A percentile compares a stretch with the other conserved stretches of the same genome.
Conservation (phyloP, 2,329 filamentous ascomycete species). For the Paraphoma chrysanthemicola region DNA sequence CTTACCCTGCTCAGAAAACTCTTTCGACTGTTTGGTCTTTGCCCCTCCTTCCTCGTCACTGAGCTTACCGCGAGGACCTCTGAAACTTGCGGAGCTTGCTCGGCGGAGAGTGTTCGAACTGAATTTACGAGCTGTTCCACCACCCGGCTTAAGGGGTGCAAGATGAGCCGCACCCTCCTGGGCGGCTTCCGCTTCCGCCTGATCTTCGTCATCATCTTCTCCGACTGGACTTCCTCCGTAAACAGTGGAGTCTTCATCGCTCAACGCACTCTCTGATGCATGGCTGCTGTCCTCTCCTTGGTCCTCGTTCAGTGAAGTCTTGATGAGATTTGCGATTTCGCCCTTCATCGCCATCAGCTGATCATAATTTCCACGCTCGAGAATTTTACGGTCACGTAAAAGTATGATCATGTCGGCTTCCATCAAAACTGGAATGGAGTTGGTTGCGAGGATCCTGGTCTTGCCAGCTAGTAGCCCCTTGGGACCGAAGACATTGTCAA, state of each 20-base stretch:
- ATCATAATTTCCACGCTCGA: slow-evolving; percentile 88
- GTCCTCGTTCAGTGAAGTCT: slow-evolving; percentile 69
- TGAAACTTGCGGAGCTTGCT: slow-evolving; percentile 91
- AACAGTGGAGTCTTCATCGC: slow-evolving; percentile 72
- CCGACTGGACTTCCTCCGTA: slow-evolving; percentile 58
- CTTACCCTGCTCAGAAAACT: slow-evolving; percentile 91
- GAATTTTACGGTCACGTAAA: slow-evolving; percentile 80
- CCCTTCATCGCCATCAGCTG: slow-evolving; percentile 95
- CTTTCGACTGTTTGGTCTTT: slow-evolving; percentile 86
- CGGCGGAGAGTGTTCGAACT: slow-evolving; percentile 85
- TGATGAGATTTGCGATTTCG: slow-evolving; percentile 83
- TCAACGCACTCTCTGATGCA: slow-evolving; percentile 62
- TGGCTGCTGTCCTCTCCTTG: slow-evolving; percentile 51
- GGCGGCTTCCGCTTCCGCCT: slow-evolving; percentile 62
- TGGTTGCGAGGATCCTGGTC: slow-evolving; percentile 91
- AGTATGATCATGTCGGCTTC: slow-evolving; percentile 90
- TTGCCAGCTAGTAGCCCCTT: slow-evolving; percentile 83
- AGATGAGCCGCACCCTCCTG: slow-evolving; percentile 76
- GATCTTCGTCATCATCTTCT: slow-evolving; percentile 56
- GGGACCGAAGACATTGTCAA: slow-evolving; percentile 88
- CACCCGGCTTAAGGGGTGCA: slow-evolving; percentile 71
- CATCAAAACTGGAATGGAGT: slow-evolving; percentile 88
- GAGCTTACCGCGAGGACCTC: slow-evolving; percentile 81
- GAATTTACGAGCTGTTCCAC: slow-evolving; percentile 64
- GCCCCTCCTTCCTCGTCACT: slow-evolving; percentile 78